phyloP scores from a whole-genome alignment of 2,329 filamentous ascomycete genomes.

The Cercospora sp. region DNA sequence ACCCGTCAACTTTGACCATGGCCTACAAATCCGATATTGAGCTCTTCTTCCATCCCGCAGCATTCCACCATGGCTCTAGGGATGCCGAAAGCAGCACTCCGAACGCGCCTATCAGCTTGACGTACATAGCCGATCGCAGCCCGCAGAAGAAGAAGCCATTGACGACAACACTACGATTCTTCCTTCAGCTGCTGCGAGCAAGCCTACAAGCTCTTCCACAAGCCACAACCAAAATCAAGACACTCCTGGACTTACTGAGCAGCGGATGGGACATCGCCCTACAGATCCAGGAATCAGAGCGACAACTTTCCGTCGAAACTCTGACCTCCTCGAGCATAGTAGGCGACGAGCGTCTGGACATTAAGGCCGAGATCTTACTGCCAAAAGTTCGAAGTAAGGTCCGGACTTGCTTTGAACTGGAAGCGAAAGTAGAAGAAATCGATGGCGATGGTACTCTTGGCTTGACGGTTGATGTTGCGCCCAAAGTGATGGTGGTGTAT shows the following conservation, averaged over 20 bases:
- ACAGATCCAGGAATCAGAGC: conserved; percentile 61
- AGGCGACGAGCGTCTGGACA: conserved; percentile 64
- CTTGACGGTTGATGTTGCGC: conserved; percentile 46
- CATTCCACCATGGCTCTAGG: conserved; percentile 50
- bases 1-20: conserved; percentile 67
- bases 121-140: conserved; percentile 63
- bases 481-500: conserved; percentile 66
- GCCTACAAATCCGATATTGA: conserved; percentile 71
- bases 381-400: conserved; percentile 68
- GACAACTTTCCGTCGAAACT: conserved; percentile 62
- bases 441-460: conserved; percentile 51
- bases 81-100: conserved; percentile 29
- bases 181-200: conserved; percentile 70
- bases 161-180: conserved; percentile 71
- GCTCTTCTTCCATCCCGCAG: conserved; percentile 67
- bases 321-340: conserved; percentile 65
- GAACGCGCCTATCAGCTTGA: conserved; percentile 65
- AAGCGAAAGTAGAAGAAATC: conserved; percentile 47
- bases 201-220: conserved; percentile 64
- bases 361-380: conserved; percentile 65
- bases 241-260: conserved; percentile 62
- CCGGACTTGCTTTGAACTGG: conserved; percentile 60
- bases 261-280: conserved; percentile 66
- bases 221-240: conserved; percentile 56
- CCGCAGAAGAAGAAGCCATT: conserved; percentile 54